Percentiles rank a stretch among this genome's conserved stretches.
Conservation (phyloP, 73 alveolate genomes). For the Paramecium octaurelia region DNA sequence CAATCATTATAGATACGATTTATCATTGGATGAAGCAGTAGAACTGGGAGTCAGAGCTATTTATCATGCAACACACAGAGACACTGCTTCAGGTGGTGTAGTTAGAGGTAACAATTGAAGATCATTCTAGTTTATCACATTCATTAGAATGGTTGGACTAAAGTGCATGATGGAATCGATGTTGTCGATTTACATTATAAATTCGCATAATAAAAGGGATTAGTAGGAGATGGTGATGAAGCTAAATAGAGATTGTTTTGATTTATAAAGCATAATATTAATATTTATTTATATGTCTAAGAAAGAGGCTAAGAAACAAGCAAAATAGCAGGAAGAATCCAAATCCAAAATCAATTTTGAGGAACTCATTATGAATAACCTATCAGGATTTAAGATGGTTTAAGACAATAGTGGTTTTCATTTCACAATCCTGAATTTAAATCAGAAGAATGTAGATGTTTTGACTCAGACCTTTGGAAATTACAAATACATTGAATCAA, state of each 20-base stretch:
- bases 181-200: conserved; percentile 82
- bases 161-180: conserved; percentile 88
- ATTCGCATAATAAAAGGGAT: conserved; percentile 86
- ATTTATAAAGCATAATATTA: not conserved
- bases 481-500: conserved; percentile 36
- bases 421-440: conserved; percentile 14
- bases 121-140: conserved; percentile 79
- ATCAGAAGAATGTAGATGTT: conserved; percentile 28
- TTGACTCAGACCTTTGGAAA: not conserved
- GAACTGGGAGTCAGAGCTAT: conserved; percentile 96
- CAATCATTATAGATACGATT: conserved; percentile 89
- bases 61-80: conserved; percentile 98
- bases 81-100: conserved; percentile 99
- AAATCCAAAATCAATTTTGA: conserved; percentile 54
- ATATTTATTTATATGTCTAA: not conserved
- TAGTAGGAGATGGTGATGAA: conserved; percentile 85
- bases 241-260: conserved; percentile 51
- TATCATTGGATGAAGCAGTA: conserved; percentile 95
- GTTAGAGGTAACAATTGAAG: conserved; percentile 77
- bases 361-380: conserved; percentile 41
- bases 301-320: conserved; percentile 45
- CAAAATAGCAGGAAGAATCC: conserved; percentile 37
- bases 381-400: conserved; percentile 24
- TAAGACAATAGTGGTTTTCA: conserved; percentile 50
- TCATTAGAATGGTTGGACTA: conserved; percentile 87